A percentile compares a stretch with the other conserved stretches of the same genome.
These are phyloP conservation scores for Hypoxylon sp. DNA, from an alignment of 2,329 filamentous ascomycete genomes.

Conservation along the genomic window DNA sequence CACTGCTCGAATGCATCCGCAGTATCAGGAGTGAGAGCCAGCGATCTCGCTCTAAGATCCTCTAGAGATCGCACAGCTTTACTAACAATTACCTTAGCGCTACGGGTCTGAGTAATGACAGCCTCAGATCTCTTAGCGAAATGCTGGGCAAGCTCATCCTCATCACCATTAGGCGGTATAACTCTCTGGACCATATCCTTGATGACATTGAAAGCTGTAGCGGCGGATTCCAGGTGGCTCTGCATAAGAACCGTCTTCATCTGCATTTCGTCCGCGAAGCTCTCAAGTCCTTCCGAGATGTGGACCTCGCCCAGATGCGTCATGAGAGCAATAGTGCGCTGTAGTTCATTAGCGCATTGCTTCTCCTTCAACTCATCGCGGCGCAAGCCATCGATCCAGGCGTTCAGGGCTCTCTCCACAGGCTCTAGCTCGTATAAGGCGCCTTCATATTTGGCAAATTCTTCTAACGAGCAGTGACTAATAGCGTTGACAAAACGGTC, in stretches of 20 bases:
- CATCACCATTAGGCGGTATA: conserved; percentile 69
- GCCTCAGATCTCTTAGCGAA: conserved; percentile 80
- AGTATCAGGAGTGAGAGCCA: conserved; percentile 79
- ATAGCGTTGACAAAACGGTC: conserved; percentile 87
- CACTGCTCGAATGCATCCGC: conserved; percentile 78
- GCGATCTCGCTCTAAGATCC: conserved; percentile 81
- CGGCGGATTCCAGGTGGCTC: conserved; percentile 84
- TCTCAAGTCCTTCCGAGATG: conserved; percentile 77
- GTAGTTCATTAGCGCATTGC: conserved; percentile 84
- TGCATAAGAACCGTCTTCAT: conserved; percentile 84
- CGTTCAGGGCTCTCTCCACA: conserved; percentile 89
- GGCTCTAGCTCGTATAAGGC: conserved; percentile 91
- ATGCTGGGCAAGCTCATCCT: conserved; percentile 77
- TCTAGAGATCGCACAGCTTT: conserved; percentile 84
- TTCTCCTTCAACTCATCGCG: conserved; percentile 89
- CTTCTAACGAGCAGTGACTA: conserved; percentile 80
- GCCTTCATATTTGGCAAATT: conserved; percentile 84
- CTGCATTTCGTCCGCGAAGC: conserved; percentile 83
- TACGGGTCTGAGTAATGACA: conserved; percentile 82
- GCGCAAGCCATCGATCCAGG: conserved; percentile 87
- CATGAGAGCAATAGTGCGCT: conserved; percentile 87
- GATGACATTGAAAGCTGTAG: conserved; percentile 73
- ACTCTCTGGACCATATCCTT: conserved; percentile 69
- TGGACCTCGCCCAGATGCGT: conserved; percentile 88
- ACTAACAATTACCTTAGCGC: conserved; percentile 84